phyloP scores from a whole-genome alignment of 1,284 basidiomycete genomes.

The Apiotrichum gracile region DNA sequence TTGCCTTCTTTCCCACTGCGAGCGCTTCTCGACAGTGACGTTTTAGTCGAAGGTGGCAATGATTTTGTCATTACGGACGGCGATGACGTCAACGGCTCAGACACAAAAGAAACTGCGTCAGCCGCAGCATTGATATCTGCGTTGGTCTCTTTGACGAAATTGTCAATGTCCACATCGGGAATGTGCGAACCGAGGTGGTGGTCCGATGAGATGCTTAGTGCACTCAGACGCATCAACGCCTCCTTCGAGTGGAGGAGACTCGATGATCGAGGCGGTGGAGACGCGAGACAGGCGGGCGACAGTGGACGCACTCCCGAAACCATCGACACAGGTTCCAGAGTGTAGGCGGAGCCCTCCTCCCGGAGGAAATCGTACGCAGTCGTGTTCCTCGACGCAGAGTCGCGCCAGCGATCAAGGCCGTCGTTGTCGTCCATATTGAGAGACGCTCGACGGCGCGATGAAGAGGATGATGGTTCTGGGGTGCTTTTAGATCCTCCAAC shows the following conservation, averaged over 20 bases:
- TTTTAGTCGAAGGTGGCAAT: conserved; percentile 41
- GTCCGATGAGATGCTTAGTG: conserved; percentile 1
- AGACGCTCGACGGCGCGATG: conserved; percentile 9
- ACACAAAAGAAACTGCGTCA: conserved; percentile 19
- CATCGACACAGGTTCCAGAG: conserved; percentile 7
- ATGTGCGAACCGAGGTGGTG: background rate
- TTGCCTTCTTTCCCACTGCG: conserved; percentile 39
- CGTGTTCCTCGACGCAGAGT: background rate
- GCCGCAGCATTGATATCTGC: conserved; percentile 10
- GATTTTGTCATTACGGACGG: conserved; percentile 33
- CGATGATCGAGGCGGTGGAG: conserved; percentile 1
- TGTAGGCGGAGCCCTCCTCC: conserved; percentile 10
- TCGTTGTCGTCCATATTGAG: conserved; percentile 10
- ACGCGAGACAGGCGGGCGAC: background rate
- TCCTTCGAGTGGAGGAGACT: conserved; percentile 1
- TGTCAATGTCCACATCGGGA: background rate
- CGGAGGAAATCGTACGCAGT: background rate
- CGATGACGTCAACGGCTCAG: conserved; percentile 25
- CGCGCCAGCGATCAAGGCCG: conserved; percentile 9
- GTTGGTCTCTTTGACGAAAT: conserved; percentile 1
- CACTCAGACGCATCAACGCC: background rate
- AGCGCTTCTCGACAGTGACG: conserved; percentile 42
- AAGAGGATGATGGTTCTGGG: too few species aligned
- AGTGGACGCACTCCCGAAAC: background rate
- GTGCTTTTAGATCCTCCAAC: background rate